A percentile compares a stretch with the other conserved stretches of the same genome.
Conservation (phyloP, 2,329 filamentous ascomycete genomes). For the Pseudogymnoascus sp. region DNA sequence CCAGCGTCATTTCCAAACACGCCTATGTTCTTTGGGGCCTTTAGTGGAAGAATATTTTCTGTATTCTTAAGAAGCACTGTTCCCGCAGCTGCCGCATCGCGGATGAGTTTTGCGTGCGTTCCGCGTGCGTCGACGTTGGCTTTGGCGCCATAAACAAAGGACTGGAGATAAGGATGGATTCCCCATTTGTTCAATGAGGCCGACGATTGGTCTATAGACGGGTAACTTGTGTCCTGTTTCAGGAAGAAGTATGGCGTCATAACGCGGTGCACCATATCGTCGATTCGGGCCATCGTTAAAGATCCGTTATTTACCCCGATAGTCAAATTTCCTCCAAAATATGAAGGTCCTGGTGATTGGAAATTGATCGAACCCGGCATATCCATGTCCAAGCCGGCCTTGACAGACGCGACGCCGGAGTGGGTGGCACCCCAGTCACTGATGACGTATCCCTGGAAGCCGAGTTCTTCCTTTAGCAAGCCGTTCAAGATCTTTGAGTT, state of each 20-base stretch:
- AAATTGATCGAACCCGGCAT: conserved; percentile 45
- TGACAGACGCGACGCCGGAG: conserved; percentile 36
- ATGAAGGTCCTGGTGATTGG: conserved; percentile 23
- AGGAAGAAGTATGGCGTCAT: conserved; percentile 47
- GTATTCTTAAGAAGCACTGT: conserved; percentile 57
- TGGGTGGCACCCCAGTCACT: conserved; percentile 40
- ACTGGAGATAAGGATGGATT: background rate
- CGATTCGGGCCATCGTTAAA: conserved; percentile 34
- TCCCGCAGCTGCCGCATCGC: conserved; percentile 55
- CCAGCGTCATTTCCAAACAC: conserved; percentile 45
- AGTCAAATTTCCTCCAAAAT: conserved; percentile 26
- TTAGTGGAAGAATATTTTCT: conserved; percentile 43
- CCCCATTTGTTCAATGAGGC: conserved; percentile 20
- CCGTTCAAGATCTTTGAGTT: conserved; percentile 44
- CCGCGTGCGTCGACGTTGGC: conserved; percentile 47
- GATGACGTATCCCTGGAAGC: conserved; percentile 42
- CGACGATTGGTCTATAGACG: conserved; percentile 37
- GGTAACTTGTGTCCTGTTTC: conserved; percentile 42
- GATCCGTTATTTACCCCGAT: conserved; percentile 42
- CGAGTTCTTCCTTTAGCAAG: conserved; percentile 44
- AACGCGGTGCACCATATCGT: conserved; percentile 52
- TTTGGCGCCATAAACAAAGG: conserved; percentile 18
- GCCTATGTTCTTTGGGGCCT: conserved; percentile 37
- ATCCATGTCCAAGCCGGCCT: conserved; percentile 44
- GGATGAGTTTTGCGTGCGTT: conserved; percentile 47